Percentiles rank a stretch among this genome's conserved stretches.
These are phyloP conservation scores for Phytophthora pisi DNA, from an alignment of 352 stramenopile species.

Conservation along the genomic window DNA sequence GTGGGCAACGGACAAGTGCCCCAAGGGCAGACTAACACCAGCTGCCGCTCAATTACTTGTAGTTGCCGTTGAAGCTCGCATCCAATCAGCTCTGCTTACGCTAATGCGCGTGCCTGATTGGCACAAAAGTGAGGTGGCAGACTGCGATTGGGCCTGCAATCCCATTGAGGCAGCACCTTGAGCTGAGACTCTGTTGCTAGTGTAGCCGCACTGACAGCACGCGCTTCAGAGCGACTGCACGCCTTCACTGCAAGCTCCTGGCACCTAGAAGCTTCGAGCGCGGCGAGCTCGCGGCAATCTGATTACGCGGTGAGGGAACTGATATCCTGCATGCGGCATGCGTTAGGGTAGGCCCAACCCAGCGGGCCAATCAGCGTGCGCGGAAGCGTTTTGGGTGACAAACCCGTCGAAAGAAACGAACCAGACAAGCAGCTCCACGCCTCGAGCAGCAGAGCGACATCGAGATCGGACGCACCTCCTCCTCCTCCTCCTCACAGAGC, in stretches of 20 bases:
- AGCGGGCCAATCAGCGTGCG: constrained; percentile 25
- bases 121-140: constrained; percentile 6
- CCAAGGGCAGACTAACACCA: not conserved
- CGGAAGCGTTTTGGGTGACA: constrained; percentile 24
- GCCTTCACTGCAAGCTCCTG: not conserved
- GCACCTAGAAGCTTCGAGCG: not conserved
- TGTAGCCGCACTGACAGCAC: not conserved
- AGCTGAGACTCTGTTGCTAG: not conserved
- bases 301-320: constrained; percentile 3
- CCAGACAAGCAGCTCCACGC: constrained; percentile 10
- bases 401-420: constrained; percentile 31
- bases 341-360: constrained; percentile 6
- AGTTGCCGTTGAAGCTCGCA: constrained; percentile 10
- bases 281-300: not conserved
- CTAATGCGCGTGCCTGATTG: not conserved
- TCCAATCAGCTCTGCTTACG: constrained; percentile 3
- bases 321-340: constrained; percentile 3
- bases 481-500: not conserved
- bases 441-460: not conserved
- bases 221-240: not conserved
- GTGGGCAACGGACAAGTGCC: constrained; percentile 5
- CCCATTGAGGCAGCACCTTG: not conserved
- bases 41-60: not conserved
- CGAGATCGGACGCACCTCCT: not conserved
- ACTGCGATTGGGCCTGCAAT: not conserved